Evolutionary conservation across 2,329 filamentous ascomycete genomes (phyloP), one percentile per base, ranked within the genome.

Genomic region (Penicillium corylophilum): DNA sequence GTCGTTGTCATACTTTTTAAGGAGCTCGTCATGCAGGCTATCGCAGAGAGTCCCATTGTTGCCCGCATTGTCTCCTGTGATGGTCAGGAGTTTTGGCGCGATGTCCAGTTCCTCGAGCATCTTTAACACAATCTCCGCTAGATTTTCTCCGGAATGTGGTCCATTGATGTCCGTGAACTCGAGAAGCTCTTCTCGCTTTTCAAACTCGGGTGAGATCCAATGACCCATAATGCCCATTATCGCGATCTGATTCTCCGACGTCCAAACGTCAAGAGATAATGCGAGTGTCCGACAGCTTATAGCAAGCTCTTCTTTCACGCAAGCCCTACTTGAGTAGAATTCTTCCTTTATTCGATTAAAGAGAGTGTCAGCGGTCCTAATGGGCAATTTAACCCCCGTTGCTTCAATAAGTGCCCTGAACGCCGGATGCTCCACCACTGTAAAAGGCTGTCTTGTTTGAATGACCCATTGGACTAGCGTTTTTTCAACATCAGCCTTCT

Each of bases 41-140:
- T 28, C 26, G 26, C 26, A 28, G 26, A 28, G 26, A 3, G 26
- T 28, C 26, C 26, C 26, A 6, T 28, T 28, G 5, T 28, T 28
- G 26, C 26, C 26, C 26, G 53, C 53, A 50, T 59, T 59, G 16
- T 59, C 53, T 13, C 50, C 53, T 20, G 47, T 58, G 24, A 58
- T 56, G 2, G 47, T 43, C 16, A 56, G 41, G 28, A 58, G 46
- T 48, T 58, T 56, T 31, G 43, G 47, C 47, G 31, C 51, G 33
- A 54, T 44, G 26, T 54, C 44, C 26, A 54, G 44, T 50, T 54
- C 44, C 23, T 18, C 44, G 18, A 54, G 51, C 44, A 47, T 50
- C 24, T 44, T 50, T 15, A 47, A 16, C 20, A 54, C 44, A 45
- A 48, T 31, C 8, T 44, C 44, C 26, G 51, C 51, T 36, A 54